phyloP scores from a whole-genome alignment of 192 early-diverging fungal genomes.

The Umbelopsis sp. region DNA sequence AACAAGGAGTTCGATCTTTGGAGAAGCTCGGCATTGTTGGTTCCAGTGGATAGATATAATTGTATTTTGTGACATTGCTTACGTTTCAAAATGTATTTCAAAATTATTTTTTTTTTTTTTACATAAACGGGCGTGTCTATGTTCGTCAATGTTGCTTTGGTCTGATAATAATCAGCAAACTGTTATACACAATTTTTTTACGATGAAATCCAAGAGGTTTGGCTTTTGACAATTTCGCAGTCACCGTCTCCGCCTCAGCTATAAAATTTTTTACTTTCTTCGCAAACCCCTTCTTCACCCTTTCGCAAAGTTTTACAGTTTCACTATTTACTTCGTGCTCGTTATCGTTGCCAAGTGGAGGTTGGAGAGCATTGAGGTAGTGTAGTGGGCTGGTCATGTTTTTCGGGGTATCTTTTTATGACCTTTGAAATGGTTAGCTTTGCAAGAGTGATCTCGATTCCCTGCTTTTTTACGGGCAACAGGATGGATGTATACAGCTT shows the following conservation, averaged over 20 bases:
- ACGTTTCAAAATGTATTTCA: no score
- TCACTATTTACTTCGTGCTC: slow-evolving; percentile 2
- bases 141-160: no score
- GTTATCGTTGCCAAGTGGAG: slow-evolving; percentile 8
- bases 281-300: background rate
- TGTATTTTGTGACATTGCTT: background rate
- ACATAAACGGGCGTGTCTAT: no score
- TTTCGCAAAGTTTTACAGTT: slow-evolving; percentile 15
- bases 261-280: background rate
- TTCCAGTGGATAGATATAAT: slow-evolving; percentile 20
- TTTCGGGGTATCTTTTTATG: slow-evolving; percentile 5
- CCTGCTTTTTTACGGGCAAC: slow-evolving; percentile 12
- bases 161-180: no score
- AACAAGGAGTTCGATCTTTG: slow-evolving; percentile 78
- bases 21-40: slow-evolving; percentile 52
- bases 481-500: background rate
- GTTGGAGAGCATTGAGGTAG: slow-evolving; percentile 9
- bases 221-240: background rate
- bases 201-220: no score
- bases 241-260: background rate
- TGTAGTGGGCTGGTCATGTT: slow-evolving; percentile 2
- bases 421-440: slow-evolving; percentile 14
- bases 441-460: slow-evolving; percentile 11
- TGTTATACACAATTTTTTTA: no score
- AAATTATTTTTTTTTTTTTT: slow-evolving; percentile 1